Evolutionary conservation across 2,329 filamentous ascomycete genomes (phyloP).

Genomic region (Tothia fuscella): DNA sequence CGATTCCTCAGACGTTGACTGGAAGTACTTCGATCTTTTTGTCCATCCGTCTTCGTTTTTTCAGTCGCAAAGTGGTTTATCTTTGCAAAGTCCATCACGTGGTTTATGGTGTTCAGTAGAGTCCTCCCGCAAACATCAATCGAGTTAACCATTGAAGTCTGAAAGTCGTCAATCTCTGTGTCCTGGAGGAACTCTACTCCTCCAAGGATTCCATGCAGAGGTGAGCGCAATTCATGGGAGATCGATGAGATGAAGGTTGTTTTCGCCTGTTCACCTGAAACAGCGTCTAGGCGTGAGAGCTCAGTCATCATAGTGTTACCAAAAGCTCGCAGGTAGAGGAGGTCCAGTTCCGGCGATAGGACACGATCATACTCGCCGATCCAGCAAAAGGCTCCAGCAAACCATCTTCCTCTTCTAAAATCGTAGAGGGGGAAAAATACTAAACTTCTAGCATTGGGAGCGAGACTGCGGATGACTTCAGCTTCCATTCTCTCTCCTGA

Average conservation of each 20-base stretch:
- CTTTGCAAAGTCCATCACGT: slow-evolving; percentile 20
- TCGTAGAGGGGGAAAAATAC: slow-evolving; percentile 1
- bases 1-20: background rate
- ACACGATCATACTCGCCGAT: slow-evolving; percentile 24
- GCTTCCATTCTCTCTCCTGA: background rate
- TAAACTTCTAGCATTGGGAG: background rate
- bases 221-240: slow-evolving; percentile 24
- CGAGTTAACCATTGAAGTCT: slow-evolving; percentile 19
- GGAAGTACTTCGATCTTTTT: background rate
- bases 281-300: slow-evolving; percentile 39
- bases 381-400: slow-evolving; percentile 18
- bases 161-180: background rate
- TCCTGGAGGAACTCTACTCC: slow-evolving; percentile 13
- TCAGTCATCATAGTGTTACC: slow-evolving; percentile 46
- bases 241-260: slow-evolving; percentile 31
- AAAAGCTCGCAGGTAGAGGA: slow-evolving; percentile 41
- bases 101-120: slow-evolving; percentile 30
- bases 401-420: background rate
- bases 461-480: slow-evolving; percentile 1
- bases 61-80: slow-evolving; percentile 8
- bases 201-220: slow-evolving; percentile 18
- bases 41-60: slow-evolving; percentile 14
- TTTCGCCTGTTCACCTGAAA: slow-evolving; percentile 29
- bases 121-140: slow-evolving; percentile 30
- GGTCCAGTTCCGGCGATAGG: slow-evolving; percentile 36